Conservation (phyloP, 208 protist species). For the Naegleria fowleri region DNA sequence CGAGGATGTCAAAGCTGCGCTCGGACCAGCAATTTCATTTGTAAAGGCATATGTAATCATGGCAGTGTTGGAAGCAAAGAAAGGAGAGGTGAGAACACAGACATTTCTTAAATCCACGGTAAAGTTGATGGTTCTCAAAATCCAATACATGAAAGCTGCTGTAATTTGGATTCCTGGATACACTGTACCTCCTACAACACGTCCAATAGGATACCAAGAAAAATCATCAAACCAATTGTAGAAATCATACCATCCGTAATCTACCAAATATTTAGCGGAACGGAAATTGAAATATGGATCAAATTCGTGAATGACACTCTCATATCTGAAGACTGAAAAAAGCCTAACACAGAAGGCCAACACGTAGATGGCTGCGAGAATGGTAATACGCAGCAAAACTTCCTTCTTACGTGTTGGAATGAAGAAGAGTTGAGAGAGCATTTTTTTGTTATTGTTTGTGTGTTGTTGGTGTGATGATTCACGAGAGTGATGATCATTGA, state of each 20-base stretch:
- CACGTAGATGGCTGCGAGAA: background rate
- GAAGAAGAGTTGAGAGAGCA: background rate
- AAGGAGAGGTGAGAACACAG: conserved; percentile 89
- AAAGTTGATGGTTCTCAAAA: conserved; percentile 68
- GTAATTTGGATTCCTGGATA: conserved; percentile 96
- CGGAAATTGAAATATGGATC: conserved; percentile 75
- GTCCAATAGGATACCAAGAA: conserved; percentile 94
- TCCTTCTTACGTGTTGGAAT: conserved; percentile 8
- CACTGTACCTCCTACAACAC: conserved; percentile 92
- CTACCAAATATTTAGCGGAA: conserved; percentile 73
- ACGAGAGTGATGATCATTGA: no score
- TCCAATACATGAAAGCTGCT: conserved; percentile 74
- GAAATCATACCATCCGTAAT: conserved; percentile 87
- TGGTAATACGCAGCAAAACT: background rate
- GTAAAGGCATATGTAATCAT: conserved; percentile 75
- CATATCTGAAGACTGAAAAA: conserved; percentile 63
- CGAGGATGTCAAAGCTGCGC: conserved; percentile 65
- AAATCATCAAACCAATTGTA: conserved; percentile 97
- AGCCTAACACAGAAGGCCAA: conserved; percentile 59
- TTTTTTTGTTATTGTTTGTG: background rate
- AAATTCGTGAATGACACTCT: conserved; percentile 87
- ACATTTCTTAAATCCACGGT: conserved; percentile 86
- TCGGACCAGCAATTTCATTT: conserved; percentile 63
- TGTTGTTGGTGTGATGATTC: background rate
- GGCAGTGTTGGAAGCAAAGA: conserved; percentile 76